phyloP scores from a whole-genome alignment of 495 filamentous ascomycete species.

The Penicillium lividum region DNA sequence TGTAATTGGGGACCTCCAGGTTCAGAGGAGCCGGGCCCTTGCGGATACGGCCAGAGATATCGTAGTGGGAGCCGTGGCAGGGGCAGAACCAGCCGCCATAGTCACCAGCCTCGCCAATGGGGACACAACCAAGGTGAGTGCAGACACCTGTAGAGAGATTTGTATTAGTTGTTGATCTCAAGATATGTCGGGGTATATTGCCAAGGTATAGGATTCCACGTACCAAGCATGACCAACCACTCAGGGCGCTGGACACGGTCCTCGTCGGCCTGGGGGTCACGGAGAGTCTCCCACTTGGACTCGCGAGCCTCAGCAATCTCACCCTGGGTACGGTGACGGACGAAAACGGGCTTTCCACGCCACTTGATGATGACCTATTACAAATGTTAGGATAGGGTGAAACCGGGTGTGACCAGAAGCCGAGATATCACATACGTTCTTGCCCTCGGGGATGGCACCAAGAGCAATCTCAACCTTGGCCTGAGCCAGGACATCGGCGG shows the following conservation, averaged over 20 bases:
- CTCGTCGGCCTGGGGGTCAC: conserved; percentile 87
- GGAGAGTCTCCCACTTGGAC: conserved; percentile 71
- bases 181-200: conserved; percentile 1
- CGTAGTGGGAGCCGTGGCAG: conserved; percentile 99
- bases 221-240: conserved; percentile 98
- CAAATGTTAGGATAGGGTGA: conserved; percentile 11
- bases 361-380: conserved; percentile 97
- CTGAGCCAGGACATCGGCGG: conserved; percentile 97
- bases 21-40: conserved; percentile 96
- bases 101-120: conserved; percentile 97
- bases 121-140: conserved; percentile 98
- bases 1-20: conserved; percentile 90
- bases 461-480: conserved; percentile 99
- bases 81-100: conserved; percentile 99
- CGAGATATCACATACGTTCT: conserved; percentile 73
- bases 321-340: conserved; percentile 90
- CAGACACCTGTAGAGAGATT: conserved; percentile 69
- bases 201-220: conserved; percentile 70
- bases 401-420: not conserved
- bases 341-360: conserved; percentile 99
- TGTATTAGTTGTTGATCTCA: conserved; percentile 11
- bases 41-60: conserved; percentile 95
- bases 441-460: conserved; percentile 90
- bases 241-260: conserved; percentile 97
- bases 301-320: conserved; percentile 86